Evolutionary conservation across 768 basidiomycete genomes (phyloP).

Genomic region (Aureoboletus auriporus): DNA sequence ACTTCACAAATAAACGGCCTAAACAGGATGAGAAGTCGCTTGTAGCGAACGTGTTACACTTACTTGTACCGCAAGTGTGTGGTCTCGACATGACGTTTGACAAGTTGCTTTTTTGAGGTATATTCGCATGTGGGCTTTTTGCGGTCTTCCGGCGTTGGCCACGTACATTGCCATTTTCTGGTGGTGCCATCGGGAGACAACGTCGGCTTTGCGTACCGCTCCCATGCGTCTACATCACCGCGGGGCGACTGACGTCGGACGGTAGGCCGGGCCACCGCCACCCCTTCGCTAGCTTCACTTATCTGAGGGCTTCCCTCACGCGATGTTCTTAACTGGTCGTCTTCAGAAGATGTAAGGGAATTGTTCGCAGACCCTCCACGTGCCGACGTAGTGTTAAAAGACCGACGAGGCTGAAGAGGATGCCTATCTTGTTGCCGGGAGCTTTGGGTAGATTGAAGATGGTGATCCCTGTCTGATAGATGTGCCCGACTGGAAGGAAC

Average conservation of each 20-base stretch:
- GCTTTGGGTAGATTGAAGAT: constrained; percentile 7
- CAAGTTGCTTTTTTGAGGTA: constrained; percentile 55
- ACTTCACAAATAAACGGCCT: constrained; percentile 51
- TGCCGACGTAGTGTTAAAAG: constrained; percentile 3
- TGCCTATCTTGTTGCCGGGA: constrained; percentile 12
- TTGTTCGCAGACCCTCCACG: constrained; percentile 17
- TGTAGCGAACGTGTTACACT: constrained; percentile 21
- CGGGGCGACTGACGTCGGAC: constrained; percentile 26
- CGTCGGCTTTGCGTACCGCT: constrained; percentile 32
- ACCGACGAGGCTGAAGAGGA: constrained; percentile 5
- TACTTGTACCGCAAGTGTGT: constrained; percentile 60
- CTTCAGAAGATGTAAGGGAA: constrained; percentile 25
- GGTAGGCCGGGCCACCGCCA: constrained; percentile 10
- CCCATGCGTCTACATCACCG: constrained; percentile 29
- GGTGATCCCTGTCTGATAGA: constrained; percentile 16
- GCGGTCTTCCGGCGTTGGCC: constrained; percentile 34
- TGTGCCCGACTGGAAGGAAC: constrained; percentile 18
- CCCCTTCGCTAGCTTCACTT: constrained; percentile 30
- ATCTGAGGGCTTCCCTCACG: constrained; percentile 29
- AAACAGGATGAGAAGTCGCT: constrained; percentile 12
- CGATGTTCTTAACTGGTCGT: constrained; percentile 26
- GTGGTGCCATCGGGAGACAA: constrained; percentile 30
- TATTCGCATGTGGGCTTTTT: constrained; percentile 38
- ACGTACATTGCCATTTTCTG: constrained; percentile 40
- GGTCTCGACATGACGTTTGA: constrained; percentile 65